These are phyloP conservation scores for Cordyceps tenuipes DNA, from an alignment of 2,329 filamentous ascomycete genomes.

Conservation along the genomic window DNA sequence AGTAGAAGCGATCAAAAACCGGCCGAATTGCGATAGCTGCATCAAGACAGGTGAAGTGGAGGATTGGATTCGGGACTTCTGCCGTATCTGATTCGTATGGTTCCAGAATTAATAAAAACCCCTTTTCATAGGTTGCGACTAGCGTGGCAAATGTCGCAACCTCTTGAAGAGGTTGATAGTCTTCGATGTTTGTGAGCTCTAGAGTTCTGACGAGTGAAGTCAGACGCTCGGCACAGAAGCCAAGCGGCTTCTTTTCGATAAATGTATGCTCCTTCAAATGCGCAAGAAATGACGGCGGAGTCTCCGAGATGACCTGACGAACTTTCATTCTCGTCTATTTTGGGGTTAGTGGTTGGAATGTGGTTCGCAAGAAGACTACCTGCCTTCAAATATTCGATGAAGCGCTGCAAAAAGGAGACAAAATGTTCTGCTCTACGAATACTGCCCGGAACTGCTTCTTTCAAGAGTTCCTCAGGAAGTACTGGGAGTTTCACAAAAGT, in stretches of 20 bases:
- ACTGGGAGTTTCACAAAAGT: slow-evolving; percentile 35
- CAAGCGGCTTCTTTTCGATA: slow-evolving; percentile 89
- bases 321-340: slow-evolving; percentile 92
- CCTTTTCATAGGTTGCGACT: slow-evolving; percentile 92
- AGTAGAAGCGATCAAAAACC: slow-evolving; percentile 94
- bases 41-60: slow-evolving; percentile 94
- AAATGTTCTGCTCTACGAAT: slow-evolving; percentile 96
- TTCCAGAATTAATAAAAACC: slow-evolving; percentile 92
- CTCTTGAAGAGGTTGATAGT: slow-evolving; percentile 93
- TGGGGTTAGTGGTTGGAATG: not conserved
- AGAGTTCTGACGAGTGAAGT: slow-evolving; percentile 91
- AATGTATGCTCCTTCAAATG: slow-evolving; percentile 95
- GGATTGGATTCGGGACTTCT: slow-evolving; percentile 90
- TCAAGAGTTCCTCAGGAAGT: slow-evolving; percentile 84
- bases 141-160: slow-evolving; percentile 96
- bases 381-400: slow-evolving; percentile 89
- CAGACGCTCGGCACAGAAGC: slow-evolving; percentile 89
- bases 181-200: slow-evolving; percentile 94
- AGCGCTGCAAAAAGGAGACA: slow-evolving; percentile 85
- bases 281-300: slow-evolving; percentile 82
- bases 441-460: slow-evolving; percentile 93
- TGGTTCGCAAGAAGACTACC: not conserved
- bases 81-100: slow-evolving; percentile 94
- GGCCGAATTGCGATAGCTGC: slow-evolving; percentile 97
- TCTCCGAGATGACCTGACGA: slow-evolving; percentile 93